These are phyloP conservation scores for Salvia rosmarinus DNA, from an alignment of 257 asterid genomes.

Conservation along the genomic window DNA sequence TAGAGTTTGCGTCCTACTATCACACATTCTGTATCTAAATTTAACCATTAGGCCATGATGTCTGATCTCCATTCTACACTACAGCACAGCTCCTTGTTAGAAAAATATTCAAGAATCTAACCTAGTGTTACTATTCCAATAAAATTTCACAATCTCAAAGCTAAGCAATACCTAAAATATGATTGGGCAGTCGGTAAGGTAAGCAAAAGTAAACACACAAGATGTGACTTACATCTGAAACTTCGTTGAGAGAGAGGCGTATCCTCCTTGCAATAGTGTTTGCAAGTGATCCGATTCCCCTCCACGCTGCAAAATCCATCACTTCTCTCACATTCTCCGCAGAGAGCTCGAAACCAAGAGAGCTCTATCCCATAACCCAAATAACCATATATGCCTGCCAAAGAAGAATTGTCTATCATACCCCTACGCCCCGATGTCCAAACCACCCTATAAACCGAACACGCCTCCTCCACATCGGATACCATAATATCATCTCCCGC, in stretches of 20 bases:
- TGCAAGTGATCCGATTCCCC: conserved; percentile 44
- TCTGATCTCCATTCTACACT: neutral
- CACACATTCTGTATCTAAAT: too few relatives aligned
- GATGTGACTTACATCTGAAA: conserved; percentile 42
- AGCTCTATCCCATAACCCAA: conserved; percentile 50
- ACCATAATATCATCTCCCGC: conserved; percentile 9
- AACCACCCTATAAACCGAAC: conserved; percentile 40
- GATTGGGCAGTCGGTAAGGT: neutral
- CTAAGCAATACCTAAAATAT: neutral
- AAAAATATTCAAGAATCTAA: neutral
- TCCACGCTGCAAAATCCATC: conserved; percentile 44
- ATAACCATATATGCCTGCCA: conserved; percentile 42
- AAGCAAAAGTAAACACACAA: neutral
- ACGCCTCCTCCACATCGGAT: conserved; percentile 51
- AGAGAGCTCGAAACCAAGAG: conserved; percentile 46
- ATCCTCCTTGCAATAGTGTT: conserved; percentile 44
- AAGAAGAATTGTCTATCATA: conserved; percentile 36
- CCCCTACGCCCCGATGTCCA: conserved; percentile 27
- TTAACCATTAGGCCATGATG: neutral
- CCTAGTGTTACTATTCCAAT: neutral
- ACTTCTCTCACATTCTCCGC: conserved; percentile 53
- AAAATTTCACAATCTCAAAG: neutral
- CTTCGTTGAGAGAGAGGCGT: conserved; percentile 38
- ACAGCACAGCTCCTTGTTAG: neutral
- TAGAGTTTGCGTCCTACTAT: too few relatives aligned